phyloP scores from a whole-genome alignment of 768 basidiomycete species.

The Leccinum subgranulosum region DNA sequence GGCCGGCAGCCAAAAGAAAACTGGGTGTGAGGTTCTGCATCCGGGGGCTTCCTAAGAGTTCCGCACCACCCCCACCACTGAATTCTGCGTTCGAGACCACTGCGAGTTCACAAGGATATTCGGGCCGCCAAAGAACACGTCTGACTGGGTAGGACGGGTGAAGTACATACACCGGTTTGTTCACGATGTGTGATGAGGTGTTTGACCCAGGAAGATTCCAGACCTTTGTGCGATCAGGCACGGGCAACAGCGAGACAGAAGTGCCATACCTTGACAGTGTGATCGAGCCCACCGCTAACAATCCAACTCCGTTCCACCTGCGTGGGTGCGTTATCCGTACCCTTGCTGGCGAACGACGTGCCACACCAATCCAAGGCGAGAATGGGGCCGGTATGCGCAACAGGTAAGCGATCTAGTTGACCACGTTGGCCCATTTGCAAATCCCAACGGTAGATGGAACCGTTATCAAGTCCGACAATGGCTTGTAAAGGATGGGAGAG shows the following conservation, averaged over 20 bases:
- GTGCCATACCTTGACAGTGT: conserved; percentile 62
- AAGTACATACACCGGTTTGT: conserved; percentile 65
- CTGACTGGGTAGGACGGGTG: conserved; percentile 75
- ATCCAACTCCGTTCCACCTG: conserved; percentile 59
- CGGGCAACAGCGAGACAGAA: background rate
- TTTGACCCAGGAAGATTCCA: conserved; percentile 57
- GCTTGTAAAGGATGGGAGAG: conserved; percentile 65
- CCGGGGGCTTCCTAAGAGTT: conserved; percentile 26
- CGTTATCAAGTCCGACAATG: conserved; percentile 66
- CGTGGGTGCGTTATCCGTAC: conserved; percentile 10
- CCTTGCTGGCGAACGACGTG: conserved; percentile 23
- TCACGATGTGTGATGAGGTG: conserved; percentile 52
- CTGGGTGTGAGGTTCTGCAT: conserved; percentile 23
- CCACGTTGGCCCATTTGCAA: conserved; percentile 74
- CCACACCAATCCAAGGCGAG: conserved; percentile 72
- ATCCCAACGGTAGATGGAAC: conserved; percentile 76
- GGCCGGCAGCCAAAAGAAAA: conserved; percentile 14
- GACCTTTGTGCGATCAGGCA: conserved; percentile 39
- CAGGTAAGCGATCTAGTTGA: conserved; percentile 64
- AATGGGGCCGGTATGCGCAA: conserved; percentile 72
- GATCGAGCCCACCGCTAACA: conserved; percentile 75
- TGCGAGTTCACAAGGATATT: conserved; percentile 72
- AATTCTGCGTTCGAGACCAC: conserved; percentile 65
- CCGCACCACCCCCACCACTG: conserved; percentile 29
- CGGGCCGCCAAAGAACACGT: conserved; percentile 73